These are phyloP conservation scores for Coniferiporia weirii DNA, from an alignment of 1,284 basidiomycete genomes.

Conservation along the genomic window DNA sequence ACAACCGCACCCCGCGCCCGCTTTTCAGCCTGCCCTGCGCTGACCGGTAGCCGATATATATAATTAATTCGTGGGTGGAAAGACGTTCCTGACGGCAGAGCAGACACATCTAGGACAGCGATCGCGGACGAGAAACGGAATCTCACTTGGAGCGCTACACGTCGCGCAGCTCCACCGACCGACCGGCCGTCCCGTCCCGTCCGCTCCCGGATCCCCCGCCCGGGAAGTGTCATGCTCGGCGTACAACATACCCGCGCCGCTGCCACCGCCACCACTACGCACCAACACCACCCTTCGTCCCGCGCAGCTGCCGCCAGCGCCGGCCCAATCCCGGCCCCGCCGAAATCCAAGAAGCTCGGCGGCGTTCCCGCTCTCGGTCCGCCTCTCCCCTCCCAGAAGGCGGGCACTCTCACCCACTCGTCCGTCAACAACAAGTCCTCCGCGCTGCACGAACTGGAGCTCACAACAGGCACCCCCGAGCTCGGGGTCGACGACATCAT, in stretches of 20 bases:
- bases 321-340: neutral
- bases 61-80: too few species aligned
- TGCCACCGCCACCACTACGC: neutral
- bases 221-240: conserved; percentile 12
- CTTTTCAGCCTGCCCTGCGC: too few species aligned
- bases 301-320: conserved; percentile 1
- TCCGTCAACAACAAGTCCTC: neutral
- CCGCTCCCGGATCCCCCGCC: neutral
- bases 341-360: neutral
- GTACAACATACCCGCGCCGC: conserved; percentile 11
- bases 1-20: too few species aligned
- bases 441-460: conserved; percentile 1
- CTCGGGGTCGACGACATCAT: neutral
- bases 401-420: neutral
- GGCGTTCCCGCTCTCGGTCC: neutral
- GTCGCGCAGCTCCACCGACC: neutral
- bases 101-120: too few species aligned
- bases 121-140: too few species aligned
- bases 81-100: too few species aligned
- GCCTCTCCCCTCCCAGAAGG: too few species aligned
- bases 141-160: too few species aligned
- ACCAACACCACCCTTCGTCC: neutral
- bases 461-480: neutral
- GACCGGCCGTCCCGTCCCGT: neutral
- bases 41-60: too few species aligned